Base-by-base conservation (phyloP, 2,329 filamentous ascomycete genomes). In the Fusarium sp. region DNA sequence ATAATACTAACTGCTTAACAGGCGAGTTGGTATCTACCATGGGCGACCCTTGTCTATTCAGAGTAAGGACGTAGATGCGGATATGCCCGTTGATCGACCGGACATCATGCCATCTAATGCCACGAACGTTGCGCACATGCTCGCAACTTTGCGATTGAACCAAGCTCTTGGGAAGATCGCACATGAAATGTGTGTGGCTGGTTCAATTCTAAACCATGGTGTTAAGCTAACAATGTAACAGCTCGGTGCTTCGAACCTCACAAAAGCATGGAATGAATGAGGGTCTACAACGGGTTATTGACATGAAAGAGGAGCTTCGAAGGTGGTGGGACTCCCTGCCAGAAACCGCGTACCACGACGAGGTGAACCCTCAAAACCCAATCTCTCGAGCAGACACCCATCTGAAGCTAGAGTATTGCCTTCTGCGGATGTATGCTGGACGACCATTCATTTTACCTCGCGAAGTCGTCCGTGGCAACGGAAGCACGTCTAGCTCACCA, bases 1-100 rank as follows among this genome's bases (percentile, higher is more conserved):
- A 49, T 27, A 54, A 59, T 43, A 42, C 65, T 73, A 48, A 72
- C 58, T 23, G 72, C 40, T 50, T 71, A 23, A 37, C 43, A 86
- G 85, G 62, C 83, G 86, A 46, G 84, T 88, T 32, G 84, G 85
- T 42, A 87, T 87, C 50, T 83, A 87, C 37, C 86, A 89, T 63
- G 85, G 86, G 37, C 80, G 86, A 9, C 86, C 87, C 9, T 78
- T 82, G n/a, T 88, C 87, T 4, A 83, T 88, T 42, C 79, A 83
- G 5, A 81, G 82, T 40, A 78, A 80, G 13, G 86, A 88, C 63
- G 82, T 88, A 20, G 87, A 88, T 68, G 85, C 83, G 4, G 84
- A 86, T 23, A 75, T 86, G 55, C 87, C 86, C 4, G 79, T 80
- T 8, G 81, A 87, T 62, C 77, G 82, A 32, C 79, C 82, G 2